A percentile compares a stretch with the other conserved stretches of the same genome.
These are phyloP conservation scores for Phytopythium kandeliae DNA, from an alignment of 352 stramenopile genomes.

Conservation along the genomic window DNA sequence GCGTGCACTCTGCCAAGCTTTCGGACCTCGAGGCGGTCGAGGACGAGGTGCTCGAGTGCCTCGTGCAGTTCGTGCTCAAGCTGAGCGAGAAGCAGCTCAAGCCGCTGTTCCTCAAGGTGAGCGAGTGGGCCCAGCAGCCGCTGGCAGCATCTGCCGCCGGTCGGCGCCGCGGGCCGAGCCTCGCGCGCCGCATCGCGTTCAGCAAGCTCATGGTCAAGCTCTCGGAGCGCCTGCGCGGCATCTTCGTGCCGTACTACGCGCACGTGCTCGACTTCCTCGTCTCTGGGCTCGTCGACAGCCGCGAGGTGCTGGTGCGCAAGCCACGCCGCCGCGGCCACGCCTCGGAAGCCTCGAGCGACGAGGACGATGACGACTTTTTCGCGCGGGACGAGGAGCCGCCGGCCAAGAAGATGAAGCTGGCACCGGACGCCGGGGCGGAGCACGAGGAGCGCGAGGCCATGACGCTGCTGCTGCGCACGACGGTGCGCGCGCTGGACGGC, in stretches of 20 bases:
- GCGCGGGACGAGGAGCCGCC: constrained; percentile 25
- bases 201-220: constrained; percentile 80
- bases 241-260: constrained; percentile 87
- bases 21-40: constrained; percentile 64
- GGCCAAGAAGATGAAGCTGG: constrained; percentile 55
- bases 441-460: constrained; percentile 27
- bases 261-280: constrained; percentile 67
- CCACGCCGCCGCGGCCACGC: constrained; percentile 12
- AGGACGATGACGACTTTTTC: constrained; percentile 52
- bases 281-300: constrained; percentile 38
- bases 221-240: constrained; percentile 73
- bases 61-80: constrained; percentile 82
- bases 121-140: constrained; percentile 64
- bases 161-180: not conserved
- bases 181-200: constrained; percentile 66
- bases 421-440: constrained; percentile 10
- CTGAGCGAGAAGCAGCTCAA: constrained; percentile 89
- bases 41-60: constrained; percentile 66
- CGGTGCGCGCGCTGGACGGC: constrained; percentile 68
- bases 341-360: constrained; percentile 21
- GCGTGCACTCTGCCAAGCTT: constrained; percentile 50
- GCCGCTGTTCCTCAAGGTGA: constrained; percentile 83
- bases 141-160: constrained; percentile 17
- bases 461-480: constrained; percentile 42
- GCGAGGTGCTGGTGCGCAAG: constrained; percentile 42